These are phyloP conservation scores for Hysterium pulicare DNA, from an alignment of 2,329 filamentous ascomycete species.

Conservation along the genomic window DNA sequence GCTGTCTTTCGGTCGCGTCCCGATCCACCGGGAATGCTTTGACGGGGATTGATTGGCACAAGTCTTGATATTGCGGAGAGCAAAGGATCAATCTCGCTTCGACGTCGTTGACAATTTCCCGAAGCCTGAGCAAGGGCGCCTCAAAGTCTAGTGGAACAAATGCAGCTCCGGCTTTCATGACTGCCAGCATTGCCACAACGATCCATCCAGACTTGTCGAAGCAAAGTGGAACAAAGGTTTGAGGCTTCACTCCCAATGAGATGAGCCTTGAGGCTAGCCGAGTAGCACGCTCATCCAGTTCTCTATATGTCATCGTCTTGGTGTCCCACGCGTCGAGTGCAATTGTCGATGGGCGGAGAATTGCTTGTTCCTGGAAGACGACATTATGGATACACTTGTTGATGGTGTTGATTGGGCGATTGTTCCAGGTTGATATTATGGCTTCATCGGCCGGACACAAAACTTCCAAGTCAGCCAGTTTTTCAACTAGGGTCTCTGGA, in stretches of 20 bases:
- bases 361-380: slow-evolving; percentile 22
- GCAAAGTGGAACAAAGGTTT: slow-evolving; percentile 30
- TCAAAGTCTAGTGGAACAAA: slow-evolving; percentile 39
- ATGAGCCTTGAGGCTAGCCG: slow-evolving; percentile 23
- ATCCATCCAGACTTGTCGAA: slow-evolving; percentile 37
- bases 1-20: slow-evolving; percentile 39
- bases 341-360: slow-evolving; percentile 15
- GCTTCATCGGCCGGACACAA: slow-evolving; percentile 19
- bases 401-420: slow-evolving; percentile 17
- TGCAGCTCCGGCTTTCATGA: slow-evolving; percentile 36
- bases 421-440: slow-evolving; percentile 24
- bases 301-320: slow-evolving; percentile 20
- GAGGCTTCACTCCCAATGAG: slow-evolving; percentile 20
- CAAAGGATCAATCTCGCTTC: slow-evolving; percentile 14
- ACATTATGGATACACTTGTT: slow-evolving; percentile 27
- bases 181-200: slow-evolving; percentile 33
- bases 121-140: slow-evolving; percentile 33
- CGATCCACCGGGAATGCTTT: slow-evolving; percentile 30
- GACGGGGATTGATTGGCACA: slow-evolving; percentile 18
- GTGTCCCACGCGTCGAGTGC: slow-evolving; percentile 32
- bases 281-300: slow-evolving; percentile 25
- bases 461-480: slow-evolving; percentile 17
- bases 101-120: slow-evolving; percentile 29
- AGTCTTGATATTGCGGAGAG: slow-evolving; percentile 7
- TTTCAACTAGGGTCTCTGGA: slow-evolving; percentile 7